Percentiles rank a stretch among this genome's conserved stretches.
These are phyloP conservation scores for Hymenoscyphus albidus DNA, from an alignment of 2,329 filamentous ascomycete genomes.

Conservation along the genomic window DNA sequence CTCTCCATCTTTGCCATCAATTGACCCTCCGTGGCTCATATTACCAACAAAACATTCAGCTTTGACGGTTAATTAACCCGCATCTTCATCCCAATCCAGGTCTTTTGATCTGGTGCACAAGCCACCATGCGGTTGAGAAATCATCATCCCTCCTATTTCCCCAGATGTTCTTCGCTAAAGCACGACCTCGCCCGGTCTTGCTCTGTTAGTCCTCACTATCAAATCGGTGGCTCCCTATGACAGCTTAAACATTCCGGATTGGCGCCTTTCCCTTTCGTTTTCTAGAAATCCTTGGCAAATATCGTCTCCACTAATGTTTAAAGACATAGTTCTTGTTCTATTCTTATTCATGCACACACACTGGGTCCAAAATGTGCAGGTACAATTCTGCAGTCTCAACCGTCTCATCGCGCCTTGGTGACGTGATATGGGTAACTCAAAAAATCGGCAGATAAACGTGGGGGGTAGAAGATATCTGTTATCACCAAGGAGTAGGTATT, in stretches of 20 bases:
- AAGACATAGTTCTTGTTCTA: neutral
- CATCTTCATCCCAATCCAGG: constrained; percentile 7
- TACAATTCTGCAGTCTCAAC: neutral
- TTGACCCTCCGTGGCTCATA: constrained; percentile 17
- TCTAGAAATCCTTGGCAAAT: neutral
- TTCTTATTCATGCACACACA: constrained; percentile 2
- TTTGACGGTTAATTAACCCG: constrained; percentile 15
- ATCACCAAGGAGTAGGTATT: no score
- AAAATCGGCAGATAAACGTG: neutral
- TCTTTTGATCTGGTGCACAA: constrained; percentile 3
- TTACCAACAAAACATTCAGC: constrained; percentile 16
- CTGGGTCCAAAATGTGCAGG: neutral
- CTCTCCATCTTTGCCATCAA: constrained; percentile 12
- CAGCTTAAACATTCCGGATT: neutral
- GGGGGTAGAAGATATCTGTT: neutral
- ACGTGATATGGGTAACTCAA: constrained; percentile 4
- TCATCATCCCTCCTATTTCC: constrained; percentile 4
- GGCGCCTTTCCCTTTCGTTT: neutral
- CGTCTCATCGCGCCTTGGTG: neutral
- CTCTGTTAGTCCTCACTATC: neutral
- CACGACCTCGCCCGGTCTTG: neutral
- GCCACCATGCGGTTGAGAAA: neutral
- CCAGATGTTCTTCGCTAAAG: constrained; percentile 9
- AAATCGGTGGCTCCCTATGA: neutral
- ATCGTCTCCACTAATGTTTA: neutral